phyloP scores from a whole-genome alignment of 345 rosid genomes.

The Brassica incana region DNA sequence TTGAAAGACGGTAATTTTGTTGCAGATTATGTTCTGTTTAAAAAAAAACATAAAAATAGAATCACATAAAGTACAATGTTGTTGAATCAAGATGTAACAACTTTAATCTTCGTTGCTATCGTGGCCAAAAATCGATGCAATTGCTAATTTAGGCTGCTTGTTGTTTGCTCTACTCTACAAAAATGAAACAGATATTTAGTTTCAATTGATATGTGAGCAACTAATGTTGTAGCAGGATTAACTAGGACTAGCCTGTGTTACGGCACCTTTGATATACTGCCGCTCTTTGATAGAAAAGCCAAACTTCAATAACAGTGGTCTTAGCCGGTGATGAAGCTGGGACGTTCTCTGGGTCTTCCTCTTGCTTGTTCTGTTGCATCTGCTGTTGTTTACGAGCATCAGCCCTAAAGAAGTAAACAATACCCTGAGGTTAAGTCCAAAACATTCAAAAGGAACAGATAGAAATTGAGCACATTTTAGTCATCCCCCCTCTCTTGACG shows the following conservation, averaged over 20 bases:
- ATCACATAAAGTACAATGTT: not conserved
- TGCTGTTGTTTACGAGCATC: constrained; percentile 78
- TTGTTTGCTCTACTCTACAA: not conserved
- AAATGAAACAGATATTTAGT: not conserved
- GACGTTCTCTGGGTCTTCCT: constrained; percentile 43
- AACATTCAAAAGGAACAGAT: not conserved
- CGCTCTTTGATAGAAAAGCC: constrained; percentile 75
- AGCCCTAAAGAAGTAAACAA: constrained; percentile 48
- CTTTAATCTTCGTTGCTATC: constrained; percentile 72
- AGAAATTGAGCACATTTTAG: constrained; percentile 62
- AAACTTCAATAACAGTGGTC: constrained; percentile 58
- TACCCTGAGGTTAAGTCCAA: not conserved
- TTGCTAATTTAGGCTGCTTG: constrained; percentile 54
- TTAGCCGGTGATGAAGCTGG: constrained; percentile 37
- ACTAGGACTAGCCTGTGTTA: constrained; percentile 6
- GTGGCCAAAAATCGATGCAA: constrained; percentile 69
- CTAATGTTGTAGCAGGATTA: not conserved
- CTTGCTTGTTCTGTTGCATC: constrained; percentile 50
- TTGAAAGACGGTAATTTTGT: not conserved
- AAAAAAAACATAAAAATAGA: not conserved
- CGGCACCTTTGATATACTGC: constrained; percentile 56
- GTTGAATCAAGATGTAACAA: not conserved
- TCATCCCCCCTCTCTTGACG: constrained; percentile 88
- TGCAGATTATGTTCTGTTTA: too few species aligned
- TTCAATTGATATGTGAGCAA: not conserved